phyloP scores from a whole-genome alignment of 176 grass and related monocot species.

The Urochloa ruziziensis region DNA sequence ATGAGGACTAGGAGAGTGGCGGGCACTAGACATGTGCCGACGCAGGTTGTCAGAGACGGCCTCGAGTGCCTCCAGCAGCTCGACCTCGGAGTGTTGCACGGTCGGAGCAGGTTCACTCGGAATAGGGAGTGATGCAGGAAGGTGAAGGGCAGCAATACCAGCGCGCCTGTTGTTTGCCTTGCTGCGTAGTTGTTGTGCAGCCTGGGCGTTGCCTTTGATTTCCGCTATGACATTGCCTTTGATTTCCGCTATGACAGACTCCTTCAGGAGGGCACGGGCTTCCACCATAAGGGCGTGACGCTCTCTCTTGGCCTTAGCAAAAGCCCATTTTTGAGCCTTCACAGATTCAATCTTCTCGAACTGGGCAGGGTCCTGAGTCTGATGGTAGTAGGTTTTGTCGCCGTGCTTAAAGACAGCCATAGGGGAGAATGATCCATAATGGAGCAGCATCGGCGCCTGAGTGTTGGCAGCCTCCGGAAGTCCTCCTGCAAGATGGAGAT shows the following conservation, averaged over 20 bases:
- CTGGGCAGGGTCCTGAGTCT: background rate
- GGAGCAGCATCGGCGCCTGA: background rate
- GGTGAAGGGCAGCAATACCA: too few species aligned
- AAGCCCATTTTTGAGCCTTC: background rate
- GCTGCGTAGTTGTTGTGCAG: too few species aligned
- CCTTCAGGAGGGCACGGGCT: too few species aligned
- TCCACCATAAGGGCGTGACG: too few species aligned
- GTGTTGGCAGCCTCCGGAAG: background rate
- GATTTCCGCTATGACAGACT: too few species aligned
- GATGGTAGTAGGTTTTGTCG: background rate
- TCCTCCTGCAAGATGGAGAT: background rate
- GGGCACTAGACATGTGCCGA: background rate
- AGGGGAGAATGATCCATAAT: background rate
- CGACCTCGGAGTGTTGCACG: background rate
- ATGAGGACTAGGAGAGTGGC: background rate
- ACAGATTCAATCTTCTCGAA: background rate
- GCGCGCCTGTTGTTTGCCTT: too few species aligned
- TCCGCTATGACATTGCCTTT: too few species aligned
- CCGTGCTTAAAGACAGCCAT: background rate
- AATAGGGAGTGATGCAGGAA: too few species aligned
- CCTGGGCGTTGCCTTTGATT: too few species aligned
- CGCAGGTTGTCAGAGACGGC: background rate
- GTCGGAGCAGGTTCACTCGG: too few species aligned
- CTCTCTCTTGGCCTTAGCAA: background rate
- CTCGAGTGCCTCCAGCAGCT: background rate